Base-by-base conservation (phyloP, 2,329 filamentous ascomycete genomes). In the Talaromyces islandicus region DNA sequence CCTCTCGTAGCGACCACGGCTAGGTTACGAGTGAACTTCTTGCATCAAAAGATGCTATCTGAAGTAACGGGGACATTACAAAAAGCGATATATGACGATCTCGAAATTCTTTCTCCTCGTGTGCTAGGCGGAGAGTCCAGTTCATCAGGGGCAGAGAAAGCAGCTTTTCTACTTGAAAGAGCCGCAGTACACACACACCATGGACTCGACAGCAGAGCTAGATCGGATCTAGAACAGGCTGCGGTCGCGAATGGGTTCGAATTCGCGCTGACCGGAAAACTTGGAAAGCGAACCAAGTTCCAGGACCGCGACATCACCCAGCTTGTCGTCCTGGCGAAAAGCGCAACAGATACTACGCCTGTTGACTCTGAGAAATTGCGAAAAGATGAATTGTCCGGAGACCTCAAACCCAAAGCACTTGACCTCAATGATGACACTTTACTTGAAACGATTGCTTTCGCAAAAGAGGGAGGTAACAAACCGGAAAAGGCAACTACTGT, bases 371-470 rank as follows among this genome's bases (percentile, higher is more conserved):
- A 62, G 7, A 59, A 56, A 30, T 30, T 58, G n/a, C 62, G 61
- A 51, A 57, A 25, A 64, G 69, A 68, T 68, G 54, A 65, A 62
- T 63, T 66, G 19, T 57, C 64, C 6, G 64, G 66, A 21, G 67
- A 71, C 4, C 75, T 75, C 2, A 77, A 74, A 50, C 91, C 92
- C 0, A 83, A 88, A 66, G 87, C 88, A 2, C 73, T 97, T 14
- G 83, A 89, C 38, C 78, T 97, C 3, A 95, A 97, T 69, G 90
- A 99, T 67, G 94, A 99, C 71, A 97, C 94, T 0, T 81, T 99
- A 0, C 81, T 97, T 1, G 94, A 99, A 71, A 85, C 86, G 3
- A 93, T 99, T 43, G 83, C 88, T 0, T 99, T 97, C 69, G 83
- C 85, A 0, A 83, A 86, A 58, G 78, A 81, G 5, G 70, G 79